phyloP scores from a whole-genome alignment of 768 basidiomycete species.

The Coprinellus micaceus region DNA sequence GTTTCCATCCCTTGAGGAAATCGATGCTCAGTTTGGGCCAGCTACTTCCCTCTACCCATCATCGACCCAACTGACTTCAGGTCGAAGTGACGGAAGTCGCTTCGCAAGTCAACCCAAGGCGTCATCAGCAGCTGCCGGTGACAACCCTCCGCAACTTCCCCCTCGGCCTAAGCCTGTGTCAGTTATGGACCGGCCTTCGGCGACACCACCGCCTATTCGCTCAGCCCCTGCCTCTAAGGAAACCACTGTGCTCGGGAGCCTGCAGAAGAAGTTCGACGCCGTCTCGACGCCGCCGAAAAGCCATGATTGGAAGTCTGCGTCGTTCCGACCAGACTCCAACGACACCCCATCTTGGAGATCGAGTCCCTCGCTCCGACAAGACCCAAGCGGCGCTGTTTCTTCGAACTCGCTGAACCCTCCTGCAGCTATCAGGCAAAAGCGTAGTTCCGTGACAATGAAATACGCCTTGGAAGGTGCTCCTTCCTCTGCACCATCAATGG shows the following conservation, averaged over 20 bases:
- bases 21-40: constrained; percentile 50
- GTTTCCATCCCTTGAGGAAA: constrained; percentile 85
- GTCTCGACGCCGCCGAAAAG: neutral
- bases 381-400: neutral
- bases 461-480: constrained; percentile 6
- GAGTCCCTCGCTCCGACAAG: neutral
- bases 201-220: neutral
- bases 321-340: neutral
- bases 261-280: constrained; percentile 8
- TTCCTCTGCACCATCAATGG: neutral
- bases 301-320: constrained; percentile 5
- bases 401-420: neutral
- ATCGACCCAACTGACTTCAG: neutral
- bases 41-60: constrained; percentile 23
- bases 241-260: neutral
- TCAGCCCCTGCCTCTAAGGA: neutral
- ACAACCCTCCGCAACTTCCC: constrained; percentile 11
- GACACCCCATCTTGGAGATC: neutral
- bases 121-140: neutral
- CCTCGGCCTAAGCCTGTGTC: constrained; percentile 3
- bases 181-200: neutral
- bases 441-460: constrained; percentile 9
- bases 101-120: neutral
- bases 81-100: neutral
- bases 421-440: neutral